These are phyloP conservation scores for Cryphonectria nitschkei DNA, from an alignment of 2,329 filamentous ascomycete species.

Conservation along the genomic window DNA sequence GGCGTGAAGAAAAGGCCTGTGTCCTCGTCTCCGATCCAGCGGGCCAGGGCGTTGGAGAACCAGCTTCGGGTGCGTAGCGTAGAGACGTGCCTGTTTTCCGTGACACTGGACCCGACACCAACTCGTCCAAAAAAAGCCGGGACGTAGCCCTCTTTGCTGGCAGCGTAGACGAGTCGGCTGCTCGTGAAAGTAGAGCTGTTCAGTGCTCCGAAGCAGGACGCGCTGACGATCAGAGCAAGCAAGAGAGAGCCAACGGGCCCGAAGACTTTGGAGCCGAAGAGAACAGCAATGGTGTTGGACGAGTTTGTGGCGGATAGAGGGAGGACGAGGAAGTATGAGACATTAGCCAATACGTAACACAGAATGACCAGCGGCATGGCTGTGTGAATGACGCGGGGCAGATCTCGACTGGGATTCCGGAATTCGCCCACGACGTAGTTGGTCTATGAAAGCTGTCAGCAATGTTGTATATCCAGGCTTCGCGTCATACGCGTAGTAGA, in stretches of 20 bases:
- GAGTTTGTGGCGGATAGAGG: constrained; percentile 79
- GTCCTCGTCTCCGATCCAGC: constrained; percentile 74
- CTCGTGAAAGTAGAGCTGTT: constrained; percentile 95
- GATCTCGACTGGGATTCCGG: constrained; percentile 84
- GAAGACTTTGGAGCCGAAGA: constrained; percentile 89
- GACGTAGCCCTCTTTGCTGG: constrained; percentile 93
- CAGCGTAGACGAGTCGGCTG: constrained; percentile 88
- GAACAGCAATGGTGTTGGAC: constrained; percentile 93
- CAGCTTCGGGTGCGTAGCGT: constrained; percentile 57
- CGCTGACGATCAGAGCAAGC: constrained; percentile 85
- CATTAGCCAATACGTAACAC: constrained; percentile 86
- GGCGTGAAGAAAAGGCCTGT: constrained; percentile 89
- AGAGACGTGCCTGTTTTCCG: constrained; percentile 44
- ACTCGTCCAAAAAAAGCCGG: constrained; percentile 82
- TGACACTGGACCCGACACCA: constrained; percentile 60
- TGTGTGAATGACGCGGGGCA: constrained; percentile 93
- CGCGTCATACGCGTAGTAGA: not conserved
- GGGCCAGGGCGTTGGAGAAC: constrained; percentile 60
- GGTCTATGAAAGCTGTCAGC: constrained; percentile 59
- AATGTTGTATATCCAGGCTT: not conserved
- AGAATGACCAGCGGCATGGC: constrained; percentile 93
- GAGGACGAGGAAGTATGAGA: constrained; percentile 93
- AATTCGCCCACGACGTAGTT: constrained; percentile 99
- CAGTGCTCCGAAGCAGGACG: constrained; percentile 90
- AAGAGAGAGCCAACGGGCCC: constrained; percentile 80